A percentile compares a stretch with the other conserved stretches of the same genome.
phyloP scores from a whole-genome alignment of 352 stramenopile species.

The Phytopythium ostracodes region DNA sequence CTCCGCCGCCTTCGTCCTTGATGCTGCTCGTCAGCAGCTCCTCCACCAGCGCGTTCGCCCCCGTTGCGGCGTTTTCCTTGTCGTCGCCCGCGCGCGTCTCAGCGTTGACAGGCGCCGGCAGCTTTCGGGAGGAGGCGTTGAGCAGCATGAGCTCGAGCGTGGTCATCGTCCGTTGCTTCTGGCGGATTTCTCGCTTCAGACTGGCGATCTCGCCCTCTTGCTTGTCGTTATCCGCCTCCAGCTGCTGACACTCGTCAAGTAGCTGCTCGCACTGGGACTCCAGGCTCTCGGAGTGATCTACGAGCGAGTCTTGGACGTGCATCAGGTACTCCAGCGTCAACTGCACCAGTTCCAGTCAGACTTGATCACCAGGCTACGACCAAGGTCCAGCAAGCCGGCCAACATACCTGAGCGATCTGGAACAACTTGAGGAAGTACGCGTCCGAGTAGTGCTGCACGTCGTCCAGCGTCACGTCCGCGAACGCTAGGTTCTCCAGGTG shows the following conservation, averaged over 20 bases:
- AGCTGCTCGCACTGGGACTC: constrained; percentile 70
- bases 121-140: constrained; percentile 38
- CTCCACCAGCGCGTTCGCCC: constrained; percentile 31
- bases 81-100: constrained; percentile 5
- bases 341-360: constrained; percentile 27
- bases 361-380: not conserved
- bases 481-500: constrained; percentile 82
- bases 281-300: constrained; percentile 53
- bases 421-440: constrained; percentile 86
- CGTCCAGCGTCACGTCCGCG: constrained; percentile 75
- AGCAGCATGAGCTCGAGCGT: constrained; percentile 81
- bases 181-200: constrained; percentile 75
- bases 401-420: constrained; percentile 68
- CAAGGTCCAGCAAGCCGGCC: not conserved
- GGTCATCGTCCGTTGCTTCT: constrained; percentile 78
- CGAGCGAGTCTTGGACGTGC: constrained; percentile 80
- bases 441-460: constrained; percentile 83
- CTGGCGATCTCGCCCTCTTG: constrained; percentile 48
- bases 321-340: constrained; percentile 80
- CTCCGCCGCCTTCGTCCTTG: not conserved
- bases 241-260: constrained; percentile 46
- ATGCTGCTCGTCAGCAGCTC: constrained; percentile 19
- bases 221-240: constrained; percentile 62
- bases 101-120: constrained; percentile 9
- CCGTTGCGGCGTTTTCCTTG: constrained; percentile 35